A percentile compares a stretch with the other conserved stretches of the same genome.
Evolutionary conservation across 345 rosid species (phyloP).

Genomic region (Passiflora organensis): DNA sequence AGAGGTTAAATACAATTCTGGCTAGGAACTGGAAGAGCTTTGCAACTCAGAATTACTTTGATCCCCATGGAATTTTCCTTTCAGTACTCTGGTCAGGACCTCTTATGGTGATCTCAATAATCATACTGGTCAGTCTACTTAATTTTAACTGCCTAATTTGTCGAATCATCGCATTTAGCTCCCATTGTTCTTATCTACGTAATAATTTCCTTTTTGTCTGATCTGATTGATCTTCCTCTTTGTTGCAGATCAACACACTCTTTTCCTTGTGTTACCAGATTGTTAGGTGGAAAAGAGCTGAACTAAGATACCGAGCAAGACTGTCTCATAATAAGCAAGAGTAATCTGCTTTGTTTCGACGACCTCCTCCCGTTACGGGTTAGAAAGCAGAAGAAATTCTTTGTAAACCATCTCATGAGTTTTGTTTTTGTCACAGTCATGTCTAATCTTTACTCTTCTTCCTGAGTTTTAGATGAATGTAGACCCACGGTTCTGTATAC

Average conservation of each 20-base stretch:
- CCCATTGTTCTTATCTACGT: neutral
- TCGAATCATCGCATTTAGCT: slow-evolving; percentile 1
- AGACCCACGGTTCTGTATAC: too few relatives aligned
- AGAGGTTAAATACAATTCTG: slow-evolving; percentile 59
- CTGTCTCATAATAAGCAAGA: slow-evolving; percentile 67
- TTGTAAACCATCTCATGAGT: too few relatives aligned
- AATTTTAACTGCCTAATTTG: neutral
- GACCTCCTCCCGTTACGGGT: too few relatives aligned
- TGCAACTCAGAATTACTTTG: slow-evolving; percentile 88
- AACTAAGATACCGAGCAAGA: slow-evolving; percentile 87
- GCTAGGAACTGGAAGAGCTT: slow-evolving; percentile 72
- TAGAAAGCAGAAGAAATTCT: too few relatives aligned
- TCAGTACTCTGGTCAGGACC: slow-evolving; percentile 97
- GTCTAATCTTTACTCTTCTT: too few relatives aligned
- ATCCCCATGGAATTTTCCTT: slow-evolving; percentile 69
- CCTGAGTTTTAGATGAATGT: too few relatives aligned
- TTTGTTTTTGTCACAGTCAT: too few relatives aligned
- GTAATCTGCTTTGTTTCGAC: slow-evolving; percentile 36
- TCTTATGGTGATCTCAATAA: slow-evolving; percentile 66
- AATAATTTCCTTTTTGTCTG: neutral
- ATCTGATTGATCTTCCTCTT: neutral
- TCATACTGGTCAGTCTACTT: slow-evolving; percentile 60
- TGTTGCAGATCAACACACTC: slow-evolving; percentile 75
- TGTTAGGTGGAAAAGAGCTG: slow-evolving; percentile 92
- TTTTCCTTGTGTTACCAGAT: slow-evolving; percentile 71